Evolutionary conservation across 2,329 filamentous ascomycete species (phyloP), one percentile per base, ranked within the genome.

Genomic region (Botrytis paeoniae): DNA sequence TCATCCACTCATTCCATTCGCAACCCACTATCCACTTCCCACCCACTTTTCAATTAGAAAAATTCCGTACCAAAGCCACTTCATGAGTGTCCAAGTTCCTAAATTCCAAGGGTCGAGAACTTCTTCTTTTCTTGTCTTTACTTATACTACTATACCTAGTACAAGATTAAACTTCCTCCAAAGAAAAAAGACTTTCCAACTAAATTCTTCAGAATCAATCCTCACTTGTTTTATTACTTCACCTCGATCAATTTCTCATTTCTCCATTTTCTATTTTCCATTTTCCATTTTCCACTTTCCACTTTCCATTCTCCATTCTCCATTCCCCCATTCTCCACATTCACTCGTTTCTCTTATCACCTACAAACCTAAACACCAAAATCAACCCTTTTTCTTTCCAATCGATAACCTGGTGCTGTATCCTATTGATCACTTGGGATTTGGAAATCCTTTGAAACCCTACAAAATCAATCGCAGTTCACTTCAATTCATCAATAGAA

Each of bases 321-420:
- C 63, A 35, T 37, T 29, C 32, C 20, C 25, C 45, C 64, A 39
- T 68, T 68, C 65, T 68, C 65, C 65, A 68, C 65, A 68, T 68
- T 68, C 48, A 54, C 65, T 57, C 29, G 65, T 64, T 45, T 64
- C 61, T 41, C 45, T 69, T 29, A 7, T 57, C 35, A 59, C 65
- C 48, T 59, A 18, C 48, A 29, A 16, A 10, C 25, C 61, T 43
- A 35, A 48, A 43, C 41, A 25, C n/a, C 62, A 25, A 45, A 45
- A 10, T 10, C 43, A 65, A 25, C 41, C 37, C 9, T 51, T n/a
- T 25, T 22, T 10, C 14, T 68, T 29, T 57, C 9, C 5, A 57
- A 32, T 41, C 48, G 32, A 66, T 54, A 54, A 39, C 35, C 64
- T 66, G n/a, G 1, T 51, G 18, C n/a, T 45, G 25, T 54, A 64